Evolutionary conservation across 768 basidiomycete species (phyloP), one percentile per base, ranked within the genome.

Genomic region (Auricularia heimuer): DNA sequence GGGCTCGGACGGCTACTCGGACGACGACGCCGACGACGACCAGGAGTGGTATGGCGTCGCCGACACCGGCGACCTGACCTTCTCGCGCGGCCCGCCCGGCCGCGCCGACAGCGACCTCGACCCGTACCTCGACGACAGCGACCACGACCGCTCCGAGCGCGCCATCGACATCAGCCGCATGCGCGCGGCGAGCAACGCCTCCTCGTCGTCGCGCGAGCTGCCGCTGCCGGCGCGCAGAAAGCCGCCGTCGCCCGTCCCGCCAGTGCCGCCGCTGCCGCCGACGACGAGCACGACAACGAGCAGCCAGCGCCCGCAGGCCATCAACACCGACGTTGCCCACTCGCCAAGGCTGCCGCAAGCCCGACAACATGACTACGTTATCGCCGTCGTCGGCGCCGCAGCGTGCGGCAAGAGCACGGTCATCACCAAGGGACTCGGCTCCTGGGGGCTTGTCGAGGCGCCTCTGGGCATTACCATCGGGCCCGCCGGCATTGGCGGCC

Each of bases 341-440:
- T 11, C 47, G 39, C 18, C 47, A 18, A 16, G 21, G 47, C 47
- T 18, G 6, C 47, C 18, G 7, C 10, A 8, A 51, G 21, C 47
- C 18, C 11, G 47, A 51, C 47, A 51, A 6, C 47, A 51, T 18
- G 47, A 51, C 47, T 51, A 51, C 18, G 47, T 51, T 10, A 78
- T 98, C 36, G 87, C 87, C 37, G 86, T 98, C 39, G 81, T 95
- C 45, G 96, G 96, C 14, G 81, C 84, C 12, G 74, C 81, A 45
- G 83, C 86, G 39, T 93, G 90, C 66, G 96, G 95, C 66, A 98
- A 98, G 76, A 88, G 91, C 1, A 84, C 85, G 2, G 81, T 92
- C 62, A 90, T 97, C 67, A 79, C 80, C 42, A 88, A 87, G 72
- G 94, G 92, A 11, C 78, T 94, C 64, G 85, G 83, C 67, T 78